phyloP scores from a whole-genome alignment of 495 filamentous ascomycete genomes.

The Trichoderma reesei region DNA sequence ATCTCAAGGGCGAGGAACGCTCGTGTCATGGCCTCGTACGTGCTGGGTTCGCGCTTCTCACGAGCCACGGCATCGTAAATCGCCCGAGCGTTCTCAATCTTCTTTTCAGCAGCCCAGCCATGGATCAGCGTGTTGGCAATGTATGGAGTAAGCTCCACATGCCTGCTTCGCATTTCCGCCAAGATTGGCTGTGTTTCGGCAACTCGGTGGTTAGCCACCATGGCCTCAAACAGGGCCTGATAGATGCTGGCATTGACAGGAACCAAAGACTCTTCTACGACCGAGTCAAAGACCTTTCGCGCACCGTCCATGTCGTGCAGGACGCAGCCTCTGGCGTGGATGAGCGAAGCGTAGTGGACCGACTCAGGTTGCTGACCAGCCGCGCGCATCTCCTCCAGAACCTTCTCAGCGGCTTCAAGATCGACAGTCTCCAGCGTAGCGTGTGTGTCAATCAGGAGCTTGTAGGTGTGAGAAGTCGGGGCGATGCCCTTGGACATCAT shows the following conservation, averaged over 20 bases:
- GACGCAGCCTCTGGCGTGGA: conserved; percentile 93
- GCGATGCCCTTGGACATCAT: conserved; percentile 82
- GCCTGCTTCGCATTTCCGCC: conserved; percentile 55
- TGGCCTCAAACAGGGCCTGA: conserved; percentile 89
- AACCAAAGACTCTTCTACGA: conserved; percentile 55
- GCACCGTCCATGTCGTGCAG: conserved; percentile 83
- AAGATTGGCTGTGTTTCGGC: conserved; percentile 65
- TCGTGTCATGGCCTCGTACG: conserved; percentile 98
- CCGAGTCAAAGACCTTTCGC: conserved; percentile 67
- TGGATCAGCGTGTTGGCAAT: conserved; percentile 99
- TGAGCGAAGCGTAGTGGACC: conserved; percentile 88
- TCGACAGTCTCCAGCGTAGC: conserved; percentile 89
- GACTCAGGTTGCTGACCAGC: conserved; percentile 72
- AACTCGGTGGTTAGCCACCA: conserved; percentile 89
- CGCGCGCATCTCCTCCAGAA: conserved; percentile 68
- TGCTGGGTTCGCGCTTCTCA: conserved; percentile 83
- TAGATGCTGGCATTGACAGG: conserved; percentile 76
- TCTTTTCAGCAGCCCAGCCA: conserved; percentile 81
- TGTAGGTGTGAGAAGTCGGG: conserved; percentile 92
- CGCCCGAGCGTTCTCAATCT: conserved; percentile 65
- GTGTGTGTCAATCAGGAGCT: conserved; percentile 91
- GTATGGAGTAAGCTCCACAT: conserved; percentile 86
- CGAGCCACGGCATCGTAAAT: conserved; percentile 68
- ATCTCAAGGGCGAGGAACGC: conserved; percentile 82
- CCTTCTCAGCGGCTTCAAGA: conserved; percentile 78